Evolutionary conservation across 2,329 filamentous ascomycete genomes (phyloP).

Genomic region (Neurospora crassa): DNA sequence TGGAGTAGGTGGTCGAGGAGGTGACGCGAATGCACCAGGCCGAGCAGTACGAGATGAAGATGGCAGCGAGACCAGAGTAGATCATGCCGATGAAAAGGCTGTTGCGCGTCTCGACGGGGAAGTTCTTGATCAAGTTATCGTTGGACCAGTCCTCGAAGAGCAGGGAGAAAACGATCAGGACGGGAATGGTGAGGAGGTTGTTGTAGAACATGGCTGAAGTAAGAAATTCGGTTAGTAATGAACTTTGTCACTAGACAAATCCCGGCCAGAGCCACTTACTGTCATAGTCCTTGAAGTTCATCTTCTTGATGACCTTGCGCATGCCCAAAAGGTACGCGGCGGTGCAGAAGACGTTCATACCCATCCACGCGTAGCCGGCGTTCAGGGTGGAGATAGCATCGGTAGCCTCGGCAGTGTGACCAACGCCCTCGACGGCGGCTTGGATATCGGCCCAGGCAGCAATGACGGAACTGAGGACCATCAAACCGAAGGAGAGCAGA

Average conservation of each 20-base stretch:
- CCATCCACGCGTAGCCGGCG: constrained; percentile 95
- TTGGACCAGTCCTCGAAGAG: constrained; percentile 87
- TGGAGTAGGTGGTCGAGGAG: constrained; percentile 94
- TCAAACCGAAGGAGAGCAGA: constrained; percentile 88
- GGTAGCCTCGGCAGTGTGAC: constrained; percentile 49
- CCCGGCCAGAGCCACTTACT: constrained; percentile 54
- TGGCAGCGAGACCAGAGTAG: constrained; percentile 83
- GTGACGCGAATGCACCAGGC: constrained; percentile 98
- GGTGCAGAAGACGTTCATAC: constrained; percentile 90
- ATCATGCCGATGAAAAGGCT: constrained; percentile 79
- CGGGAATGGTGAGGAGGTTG: constrained; percentile 92
- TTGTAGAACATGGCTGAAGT: constrained; percentile 95
- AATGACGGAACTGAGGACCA: constrained; percentile 90
- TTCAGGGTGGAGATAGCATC: constrained; percentile 82
- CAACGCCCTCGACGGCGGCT: constrained; percentile 61
- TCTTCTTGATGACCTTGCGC: constrained; percentile 98
- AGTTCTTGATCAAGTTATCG: constrained; percentile 76
- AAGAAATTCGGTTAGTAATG: constrained; percentile 22
- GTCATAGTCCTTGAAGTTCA: constrained; percentile 99
- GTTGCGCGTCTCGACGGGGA: constrained; percentile 73
- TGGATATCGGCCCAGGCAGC: constrained; percentile 97
- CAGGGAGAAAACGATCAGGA: constrained; percentile 74
- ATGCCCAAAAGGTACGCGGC: constrained; percentile 84
- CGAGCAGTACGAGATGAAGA: constrained; percentile 99
- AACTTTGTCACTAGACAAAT: constrained; percentile 1